Evolutionary conservation across 202 grass and related monocot genomes (phyloP).

Genomic region (Schoenoplectus triqueter): DNA sequence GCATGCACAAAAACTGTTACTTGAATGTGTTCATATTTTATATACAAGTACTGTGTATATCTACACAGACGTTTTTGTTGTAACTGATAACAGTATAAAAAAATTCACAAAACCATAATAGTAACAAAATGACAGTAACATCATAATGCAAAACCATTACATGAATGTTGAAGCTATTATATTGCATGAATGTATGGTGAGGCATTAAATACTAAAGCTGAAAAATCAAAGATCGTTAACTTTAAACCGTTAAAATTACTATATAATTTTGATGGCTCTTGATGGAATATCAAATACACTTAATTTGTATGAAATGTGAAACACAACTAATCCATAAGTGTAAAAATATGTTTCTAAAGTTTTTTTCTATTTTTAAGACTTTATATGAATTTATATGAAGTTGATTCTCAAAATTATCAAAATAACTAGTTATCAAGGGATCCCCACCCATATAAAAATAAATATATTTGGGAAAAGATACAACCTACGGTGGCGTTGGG

Average conservation of each 20-base stretch:
- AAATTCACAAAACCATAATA: background rate
- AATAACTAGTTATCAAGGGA: no score
- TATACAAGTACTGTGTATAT: constrained; percentile 14
- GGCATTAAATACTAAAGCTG: background rate
- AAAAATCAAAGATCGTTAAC: background rate
- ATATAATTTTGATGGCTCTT: no score
- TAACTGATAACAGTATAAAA: background rate
- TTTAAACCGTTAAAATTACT: no score
- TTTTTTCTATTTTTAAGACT: no score
- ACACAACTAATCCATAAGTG: no score
- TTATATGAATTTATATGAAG: no score
- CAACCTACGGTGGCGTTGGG: constrained; percentile 89
- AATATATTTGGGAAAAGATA: constrained; percentile 23
- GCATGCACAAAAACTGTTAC: constrained; percentile 26
- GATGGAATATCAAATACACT: no score
- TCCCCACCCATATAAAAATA: background rate
- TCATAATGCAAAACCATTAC: background rate
- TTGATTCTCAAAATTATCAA: no score
- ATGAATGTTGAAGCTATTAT: constrained; percentile 1
- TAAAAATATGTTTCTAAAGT: no score
- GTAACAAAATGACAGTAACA: background rate
- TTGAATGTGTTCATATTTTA: constrained; percentile 27
- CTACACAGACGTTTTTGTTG: background rate
- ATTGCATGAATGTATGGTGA: background rate
- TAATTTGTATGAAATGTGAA: no score